Conservation (phyloP, 768 basidiomycete species). For the Trametes meyenii region DNA sequence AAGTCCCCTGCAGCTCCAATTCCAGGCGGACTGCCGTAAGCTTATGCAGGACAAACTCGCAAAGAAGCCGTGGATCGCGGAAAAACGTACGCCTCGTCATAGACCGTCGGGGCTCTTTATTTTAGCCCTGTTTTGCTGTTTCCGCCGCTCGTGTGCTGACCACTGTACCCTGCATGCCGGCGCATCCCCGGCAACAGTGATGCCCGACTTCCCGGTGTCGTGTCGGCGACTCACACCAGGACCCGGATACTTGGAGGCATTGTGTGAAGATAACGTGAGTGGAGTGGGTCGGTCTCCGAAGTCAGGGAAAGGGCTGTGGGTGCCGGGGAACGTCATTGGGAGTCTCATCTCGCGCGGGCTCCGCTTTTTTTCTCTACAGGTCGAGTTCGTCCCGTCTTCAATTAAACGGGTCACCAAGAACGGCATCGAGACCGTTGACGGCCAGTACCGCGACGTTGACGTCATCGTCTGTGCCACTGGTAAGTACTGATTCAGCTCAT, state of each 20-base stretch:
- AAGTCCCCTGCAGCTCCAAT: constrained; percentile 41
- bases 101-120: too few species aligned
- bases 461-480: constrained; percentile 68
- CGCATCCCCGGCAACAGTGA: constrained; percentile 39
- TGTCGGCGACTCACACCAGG: constrained; percentile 69
- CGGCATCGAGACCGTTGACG: constrained; percentile 62
- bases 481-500: constrained; percentile 19
- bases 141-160: not conserved
- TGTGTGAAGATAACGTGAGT: constrained; percentile 62
- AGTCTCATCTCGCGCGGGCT: too few species aligned
- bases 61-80: constrained; percentile 63
- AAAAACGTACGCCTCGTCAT: constrained; percentile 47
- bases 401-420: constrained; percentile 55
- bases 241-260: constrained; percentile 66
- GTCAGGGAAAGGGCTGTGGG: too few species aligned
- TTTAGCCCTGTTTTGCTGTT: too few species aligned
- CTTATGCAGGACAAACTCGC: constrained; percentile 53
- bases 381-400: constrained; percentile 53
- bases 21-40: constrained; percentile 41
- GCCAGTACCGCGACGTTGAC: constrained; percentile 56
- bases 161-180: not conserved
- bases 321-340: too few species aligned
- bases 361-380: constrained; percentile 34
- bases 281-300: not conserved
- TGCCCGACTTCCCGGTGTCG: constrained; percentile 58